These are phyloP conservation scores for Corylus avellana DNA, from an alignment of 306 rosid species.

Conservation along the genomic window DNA sequence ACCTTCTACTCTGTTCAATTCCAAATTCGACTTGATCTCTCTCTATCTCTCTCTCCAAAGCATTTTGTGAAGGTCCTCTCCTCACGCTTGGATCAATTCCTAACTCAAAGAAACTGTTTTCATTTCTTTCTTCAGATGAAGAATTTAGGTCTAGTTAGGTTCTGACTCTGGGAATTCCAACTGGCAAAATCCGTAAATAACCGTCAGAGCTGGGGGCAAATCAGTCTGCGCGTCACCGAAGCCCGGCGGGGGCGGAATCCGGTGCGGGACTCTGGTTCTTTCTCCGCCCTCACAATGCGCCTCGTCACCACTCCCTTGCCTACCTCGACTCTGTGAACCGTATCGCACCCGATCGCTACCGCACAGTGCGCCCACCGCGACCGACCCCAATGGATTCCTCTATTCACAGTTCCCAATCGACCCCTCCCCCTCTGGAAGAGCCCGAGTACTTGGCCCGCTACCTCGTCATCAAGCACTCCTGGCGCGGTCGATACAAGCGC, in stretches of 20 bases:
- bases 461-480: conserved; percentile 84
- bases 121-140: conserved; percentile 24
- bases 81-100: background rate
- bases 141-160: conserved; percentile 38
- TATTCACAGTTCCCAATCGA: conserved; percentile 22
- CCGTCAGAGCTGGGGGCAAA: conserved; percentile 98
- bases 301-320: conserved; percentile 81
- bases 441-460: conserved; percentile 90
- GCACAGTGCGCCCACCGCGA: conserved; percentile 27
- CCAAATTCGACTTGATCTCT: conserved; percentile 22
- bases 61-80: background rate
- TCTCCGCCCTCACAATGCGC: conserved; percentile 69
- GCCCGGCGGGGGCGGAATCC: conserved; percentile 66
- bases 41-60: conserved; percentile 12
- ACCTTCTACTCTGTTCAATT: background rate
- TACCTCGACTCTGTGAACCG: conserved; percentile 79
- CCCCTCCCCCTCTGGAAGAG: conserved; percentile 63
- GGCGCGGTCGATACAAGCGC: conserved; percentile 99
- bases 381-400: conserved; percentile 45
- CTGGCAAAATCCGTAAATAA: conserved; percentile 38
- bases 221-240: conserved; percentile 86
- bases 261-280: conserved; percentile 80
- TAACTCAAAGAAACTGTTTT: conserved; percentile 17
- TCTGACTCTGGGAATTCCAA: conserved; percentile 29
- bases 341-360: conserved; percentile 57